Evolutionary conservation across 2,329 filamentous ascomycete genomes (phyloP), one percentile per base, ranked within the genome.

Genomic region (Aaosphaeria arxii): DNA sequence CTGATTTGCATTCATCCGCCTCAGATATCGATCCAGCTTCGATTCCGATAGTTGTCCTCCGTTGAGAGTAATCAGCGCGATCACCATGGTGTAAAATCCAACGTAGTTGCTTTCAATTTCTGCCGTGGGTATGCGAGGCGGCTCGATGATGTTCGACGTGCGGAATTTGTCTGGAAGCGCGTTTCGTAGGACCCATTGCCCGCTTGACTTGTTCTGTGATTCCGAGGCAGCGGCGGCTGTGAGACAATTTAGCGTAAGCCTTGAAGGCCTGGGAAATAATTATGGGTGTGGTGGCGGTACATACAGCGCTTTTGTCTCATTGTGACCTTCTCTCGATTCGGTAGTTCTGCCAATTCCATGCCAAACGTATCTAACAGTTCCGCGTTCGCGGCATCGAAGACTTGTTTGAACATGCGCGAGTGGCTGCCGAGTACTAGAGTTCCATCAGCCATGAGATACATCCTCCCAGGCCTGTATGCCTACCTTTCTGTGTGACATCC

Each of bases 331-430:
- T 96, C 92, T 61, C 81, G 82, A 1, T 81, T 77, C 0, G 94
- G 91, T 43, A 97, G 77, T 71, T 96, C 91, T 4, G 83, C 78
- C 78, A 99, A 81, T 67, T 91, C 81, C 91, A 97, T 96, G n/a
- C 94, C 94, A 71, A 96, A 97, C 1, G 85, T 79, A 2, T 74
- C 73, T 42, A 79, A 76, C 35, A 99, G 74, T 56, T 88, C 81
- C 32, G 75, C 71, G 67, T 99, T 92, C 39, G 92, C 89, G 38
- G 81, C 76, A 0, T 82, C 81, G 62, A 96, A 96, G 4, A 96
- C 83, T 9, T 73, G 69, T 64, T 84, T 91, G 68, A 96, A 97
- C 33, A 84, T 76, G 31, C 86, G 78, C 5, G 83, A 80, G 41
- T 84, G 79, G 13, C 80, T 74, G 0, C 87, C 88, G 7, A 96